These are phyloP conservation scores for Solanum infundibuliforme DNA, from an alignment of 257 asterid genomes.

Conservation along the genomic window DNA sequence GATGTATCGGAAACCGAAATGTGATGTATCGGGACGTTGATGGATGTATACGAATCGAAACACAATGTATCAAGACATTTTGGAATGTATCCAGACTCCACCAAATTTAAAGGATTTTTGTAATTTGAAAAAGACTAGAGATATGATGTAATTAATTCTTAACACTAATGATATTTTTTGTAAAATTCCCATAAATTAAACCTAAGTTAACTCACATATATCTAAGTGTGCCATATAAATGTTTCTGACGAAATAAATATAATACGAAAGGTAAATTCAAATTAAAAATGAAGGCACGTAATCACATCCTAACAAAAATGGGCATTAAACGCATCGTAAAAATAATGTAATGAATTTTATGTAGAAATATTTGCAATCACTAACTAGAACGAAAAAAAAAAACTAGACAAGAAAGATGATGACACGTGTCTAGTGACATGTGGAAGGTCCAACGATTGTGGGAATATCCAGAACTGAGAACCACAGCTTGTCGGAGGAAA, in stretches of 20 bases:
- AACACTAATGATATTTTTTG: too few species aligned
- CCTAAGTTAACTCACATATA: background rate
- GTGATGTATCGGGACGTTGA: too few species aligned
- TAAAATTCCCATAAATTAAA: too few species aligned
- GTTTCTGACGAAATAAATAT: too few species aligned
- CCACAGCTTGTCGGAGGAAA: background rate
- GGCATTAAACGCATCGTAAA: background rate
- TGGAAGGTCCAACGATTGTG: background rate
- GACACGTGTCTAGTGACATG: background rate
- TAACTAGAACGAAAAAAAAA: background rate
- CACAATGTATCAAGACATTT: too few species aligned
- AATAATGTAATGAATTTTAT: background rate
- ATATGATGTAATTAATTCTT: too few species aligned
- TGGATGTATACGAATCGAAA: too few species aligned
- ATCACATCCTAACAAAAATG: background rate
- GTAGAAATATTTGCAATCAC: background rate
- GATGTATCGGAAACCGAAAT: fast-evolving
- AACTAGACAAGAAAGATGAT: background rate
- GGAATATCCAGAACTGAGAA: background rate
- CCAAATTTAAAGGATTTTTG: too few species aligned
- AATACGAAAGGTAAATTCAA: background rate
- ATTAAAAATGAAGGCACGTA: background rate
- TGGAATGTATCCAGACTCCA: too few species aligned
- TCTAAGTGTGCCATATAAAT: too few species aligned
- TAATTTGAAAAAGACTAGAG: fast-evolving